Conservation (phyloP, 2,329 filamentous ascomycete genomes). For the Conoideocrella luteorostrata region DNA sequence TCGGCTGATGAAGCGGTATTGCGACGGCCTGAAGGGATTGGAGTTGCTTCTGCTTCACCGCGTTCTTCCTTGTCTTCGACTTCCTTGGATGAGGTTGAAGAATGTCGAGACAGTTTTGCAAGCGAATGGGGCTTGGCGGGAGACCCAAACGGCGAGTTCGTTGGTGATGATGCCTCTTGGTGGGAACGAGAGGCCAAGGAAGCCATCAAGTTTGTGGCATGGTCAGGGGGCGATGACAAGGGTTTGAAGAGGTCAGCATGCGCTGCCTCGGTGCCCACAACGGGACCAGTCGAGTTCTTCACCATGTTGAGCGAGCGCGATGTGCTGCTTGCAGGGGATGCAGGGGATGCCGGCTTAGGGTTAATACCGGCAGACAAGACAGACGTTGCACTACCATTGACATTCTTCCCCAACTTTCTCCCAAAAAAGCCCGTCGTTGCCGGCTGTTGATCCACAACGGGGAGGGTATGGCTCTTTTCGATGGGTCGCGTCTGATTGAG, state of each 20-base stretch:
- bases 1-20: conserved; percentile 33
- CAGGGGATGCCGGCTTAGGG: conserved; percentile 32
- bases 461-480: conserved; percentile 51
- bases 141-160: conserved; percentile 33
- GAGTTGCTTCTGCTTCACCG: conserved; percentile 20
- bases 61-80: conserved; percentile 33
- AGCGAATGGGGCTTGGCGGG: conserved; percentile 29
- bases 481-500: conserved; percentile 36
- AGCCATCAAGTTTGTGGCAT: conserved; percentile 60
- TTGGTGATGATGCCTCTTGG: conserved; percentile 46
- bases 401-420: conserved; percentile 37
- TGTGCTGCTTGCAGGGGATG: conserved; percentile 25
- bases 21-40: conserved; percentile 23
- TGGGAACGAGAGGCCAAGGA: conserved; percentile 58
- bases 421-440: conserved; percentile 41
- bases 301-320: conserved; percentile 28
- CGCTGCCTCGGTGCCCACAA: conserved; percentile 60
- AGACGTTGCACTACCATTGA: conserved; percentile 23
- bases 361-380: conserved; percentile 45
- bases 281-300: conserved; percentile 51
- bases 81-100: conserved; percentile 43
- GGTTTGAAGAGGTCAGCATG: conserved; percentile 59
- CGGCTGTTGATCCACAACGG: conserved; percentile 32
- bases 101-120: conserved; percentile 38
- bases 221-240: conserved; percentile 48